Conservation (phyloP, 495 filamentous ascomycete genomes). For the Oidiodendron maius region DNA sequence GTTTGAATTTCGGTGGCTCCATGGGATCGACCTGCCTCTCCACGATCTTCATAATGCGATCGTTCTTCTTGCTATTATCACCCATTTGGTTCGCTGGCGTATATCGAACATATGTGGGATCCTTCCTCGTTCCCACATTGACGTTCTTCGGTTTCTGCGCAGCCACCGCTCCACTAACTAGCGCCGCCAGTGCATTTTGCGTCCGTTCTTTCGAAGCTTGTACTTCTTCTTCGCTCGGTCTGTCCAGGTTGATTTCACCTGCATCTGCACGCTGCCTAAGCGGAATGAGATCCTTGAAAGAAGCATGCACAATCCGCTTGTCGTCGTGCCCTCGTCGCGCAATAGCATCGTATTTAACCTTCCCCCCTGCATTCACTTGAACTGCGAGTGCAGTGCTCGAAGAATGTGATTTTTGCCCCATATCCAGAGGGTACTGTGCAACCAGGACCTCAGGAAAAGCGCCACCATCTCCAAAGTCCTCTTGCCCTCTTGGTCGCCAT, state of each 20-base stretch:
- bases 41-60: conserved; percentile 98
- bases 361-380: conserved; percentile 85
- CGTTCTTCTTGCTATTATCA: conserved; percentile 77
- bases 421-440: conserved; percentile 91
- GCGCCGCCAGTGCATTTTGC: conserved; percentile 69
- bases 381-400: conserved; percentile 85
- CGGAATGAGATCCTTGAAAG: conserved; percentile 95
- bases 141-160: conserved; percentile 96
- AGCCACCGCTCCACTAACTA: conserved; percentile 81
- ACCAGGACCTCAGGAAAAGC: conserved; percentile 93
- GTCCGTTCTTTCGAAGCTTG: conserved; percentile 79
- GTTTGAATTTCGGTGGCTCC: conserved; percentile 97
- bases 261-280: conserved; percentile 89
- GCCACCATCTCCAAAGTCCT: conserved; percentile 95
- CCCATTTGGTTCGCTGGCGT: conserved; percentile 98
- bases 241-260: conserved; percentile 84
- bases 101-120: conserved; percentile 92
- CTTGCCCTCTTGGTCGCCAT: conserved; percentile 79
- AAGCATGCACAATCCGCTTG: conserved; percentile 81
- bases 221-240: conserved; percentile 81
- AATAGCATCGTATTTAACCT: conserved; percentile 95
- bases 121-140: conserved; percentile 65
- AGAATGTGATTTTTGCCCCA: conserved; percentile 73
- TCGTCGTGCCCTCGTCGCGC: conserved; percentile 83
- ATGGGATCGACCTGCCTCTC: conserved; percentile 92